These are phyloP conservation scores for Shiraia sp. DNA, from an alignment of 2,329 filamentous ascomycete species.

Conservation along the genomic window DNA sequence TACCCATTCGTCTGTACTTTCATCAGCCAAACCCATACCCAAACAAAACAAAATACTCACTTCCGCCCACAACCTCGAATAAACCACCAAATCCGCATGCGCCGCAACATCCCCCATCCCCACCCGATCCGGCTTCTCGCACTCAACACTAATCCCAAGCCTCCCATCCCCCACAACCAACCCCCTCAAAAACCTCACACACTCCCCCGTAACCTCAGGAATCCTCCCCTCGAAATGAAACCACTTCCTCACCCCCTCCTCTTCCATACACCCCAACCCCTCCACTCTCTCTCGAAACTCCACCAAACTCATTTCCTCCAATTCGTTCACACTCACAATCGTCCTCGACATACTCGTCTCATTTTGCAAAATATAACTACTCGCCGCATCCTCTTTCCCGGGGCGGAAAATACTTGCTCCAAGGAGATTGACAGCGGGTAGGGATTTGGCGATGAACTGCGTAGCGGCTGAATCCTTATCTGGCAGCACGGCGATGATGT, in stretches of 20 bases:
- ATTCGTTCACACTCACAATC: conserved; percentile 69
- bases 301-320: conserved; percentile 67
- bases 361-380: conserved; percentile 71
- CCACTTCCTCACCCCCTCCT: conserved; percentile 56
- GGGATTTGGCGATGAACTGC: conserved; percentile 58
- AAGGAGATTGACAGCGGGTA: conserved; percentile 55
- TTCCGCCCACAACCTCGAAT: conserved; percentile 71
- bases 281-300: conserved; percentile 60
- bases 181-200: conserved; percentile 60
- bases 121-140: conserved; percentile 68
- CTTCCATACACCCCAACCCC: conserved; percentile 26
- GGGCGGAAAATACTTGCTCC: conserved; percentile 63
- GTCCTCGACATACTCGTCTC: conserved; percentile 64
- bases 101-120: conserved; percentile 64
- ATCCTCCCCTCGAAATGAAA: conserved; percentile 78
- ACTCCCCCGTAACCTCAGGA: conserved; percentile 62
- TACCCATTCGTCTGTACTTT: conserved; percentile 19
- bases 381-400: conserved; percentile 60
- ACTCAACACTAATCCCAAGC: conserved; percentile 67
- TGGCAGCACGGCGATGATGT: conserved; percentile 57
- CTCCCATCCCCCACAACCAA: conserved; percentile 30
- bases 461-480: conserved; percentile 56
- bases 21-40: conserved; percentile 48
- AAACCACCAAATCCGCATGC: conserved; percentile 73
- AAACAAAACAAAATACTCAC: conserved; percentile 44